Base-by-base conservation (phyloP, 2,329 filamentous ascomycete genomes). In the Talaromyces marneffei region DNA sequence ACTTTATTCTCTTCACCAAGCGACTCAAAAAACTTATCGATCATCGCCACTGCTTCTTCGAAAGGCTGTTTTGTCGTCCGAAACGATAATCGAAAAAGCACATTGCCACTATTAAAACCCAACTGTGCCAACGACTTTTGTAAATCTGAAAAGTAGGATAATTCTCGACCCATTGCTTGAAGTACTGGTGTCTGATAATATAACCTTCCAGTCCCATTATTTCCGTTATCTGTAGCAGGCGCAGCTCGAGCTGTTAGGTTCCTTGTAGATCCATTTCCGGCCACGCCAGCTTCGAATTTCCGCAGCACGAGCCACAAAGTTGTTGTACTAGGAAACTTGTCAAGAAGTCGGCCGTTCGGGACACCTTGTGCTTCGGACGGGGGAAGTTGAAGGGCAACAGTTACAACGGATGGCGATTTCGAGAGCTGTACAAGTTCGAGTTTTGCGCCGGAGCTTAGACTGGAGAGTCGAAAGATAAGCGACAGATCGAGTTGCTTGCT, bases 361-460 rank as follows among this genome's bases (percentile, higher is more conserved):
- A 83, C 80, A 54, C 82, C 80, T 48, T 79, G 80, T 20, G 83
- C 85, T 71, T 94, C 89, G 23, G 87, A 84, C 37, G 87, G 82
- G 3, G 91, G 90, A 29, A 97, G 80, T 71, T 96, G 90, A 12
- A 99, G 79, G n/a, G 91, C 93, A 44, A 99, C 88, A 42, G 89
- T 92, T 60, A 99, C 88, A 53, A 89, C 88, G 1, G 91, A 88
- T 0, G 92, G 89, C 0, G 92, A 94, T 61, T 90, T 90, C 50
- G 92, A 94, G 62, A 89, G 87, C 71, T 91, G 87, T 23, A 97
- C 88, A 55, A 99, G 89, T 72, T 97, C 92, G 62, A 99, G 85
- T 72, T 95, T 96, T 62, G 94, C 93, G 64, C 94, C 94, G 39
- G 90, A 85, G 12, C 84, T 82, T 5, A 99, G 87, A 55, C 92